Conservation (phyloP, 2,329 filamentous ascomycete genomes). For the Tolypocladium endophyticum region DNA sequence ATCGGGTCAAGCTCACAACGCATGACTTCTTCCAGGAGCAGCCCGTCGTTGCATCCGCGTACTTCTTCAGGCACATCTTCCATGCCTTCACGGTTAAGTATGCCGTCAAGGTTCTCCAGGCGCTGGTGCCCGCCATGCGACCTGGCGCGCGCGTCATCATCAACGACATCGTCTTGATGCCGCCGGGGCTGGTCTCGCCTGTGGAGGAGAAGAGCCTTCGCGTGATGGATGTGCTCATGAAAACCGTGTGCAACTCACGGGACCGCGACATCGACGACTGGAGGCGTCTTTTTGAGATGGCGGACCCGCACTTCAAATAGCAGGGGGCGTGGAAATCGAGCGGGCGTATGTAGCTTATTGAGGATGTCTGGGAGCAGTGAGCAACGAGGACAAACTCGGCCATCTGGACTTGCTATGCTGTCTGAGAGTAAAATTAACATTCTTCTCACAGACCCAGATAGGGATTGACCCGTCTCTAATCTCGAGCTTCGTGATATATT, state of each 20-base stretch:
- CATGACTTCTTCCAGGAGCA: slow-evolving; percentile 46
- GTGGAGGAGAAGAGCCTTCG: slow-evolving; percentile 27
- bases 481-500: neutral
- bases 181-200: slow-evolving; percentile 16
- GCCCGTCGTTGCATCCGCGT: slow-evolving; percentile 37
- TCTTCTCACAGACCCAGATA: no score
- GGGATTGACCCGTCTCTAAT: neutral
- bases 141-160: slow-evolving; percentile 32
- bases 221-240: slow-evolving; percentile 35
- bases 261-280: slow-evolving; percentile 35
- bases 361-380: slow-evolving; percentile 19
- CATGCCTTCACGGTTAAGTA: slow-evolving; percentile 45
- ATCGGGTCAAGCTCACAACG: slow-evolving; percentile 24
- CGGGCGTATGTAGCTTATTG: slow-evolving; percentile 24
- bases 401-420: neutral
- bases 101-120: slow-evolving; percentile 28
- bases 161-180: slow-evolving; percentile 24
- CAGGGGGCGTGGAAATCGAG: slow-evolving; percentile 15
- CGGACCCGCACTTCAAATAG: slow-evolving; percentile 26
- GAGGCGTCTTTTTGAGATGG: slow-evolving; percentile 25
- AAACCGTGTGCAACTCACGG: slow-evolving; percentile 32
- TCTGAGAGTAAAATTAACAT: neutral
- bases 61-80: slow-evolving; percentile 43
- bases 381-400: neutral
- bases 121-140: slow-evolving; percentile 37